Base-by-base conservation (phyloP, 2,329 filamentous ascomycete genomes). In the Colletotrichum tropicicola region DNA sequence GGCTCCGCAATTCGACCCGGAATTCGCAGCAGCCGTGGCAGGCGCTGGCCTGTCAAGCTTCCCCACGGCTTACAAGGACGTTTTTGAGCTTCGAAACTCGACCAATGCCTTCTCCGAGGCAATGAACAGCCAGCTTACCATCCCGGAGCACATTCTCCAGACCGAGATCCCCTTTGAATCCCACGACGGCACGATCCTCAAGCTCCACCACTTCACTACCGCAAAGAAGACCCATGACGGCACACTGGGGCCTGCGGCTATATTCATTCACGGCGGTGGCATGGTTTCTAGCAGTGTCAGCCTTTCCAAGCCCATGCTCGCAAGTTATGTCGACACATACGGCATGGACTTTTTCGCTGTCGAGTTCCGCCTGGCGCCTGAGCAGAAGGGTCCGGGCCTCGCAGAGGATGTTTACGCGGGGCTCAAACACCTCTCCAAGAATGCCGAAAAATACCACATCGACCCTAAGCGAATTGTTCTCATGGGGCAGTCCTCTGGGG, bases 351-450 rank as follows among this genome's bases (percentile, higher is more conserved):
- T 79, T 30, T 73, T 79, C 43, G 71, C 72, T 0, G 70, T 81
- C 23, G 77, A 81, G 15, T 83, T 82, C 68, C 75, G 80, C 2
- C 73, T 80, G 1, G 77, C 80, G 0, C 81, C 81, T 0, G 81
- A 83, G 64, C 59, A 79, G 30, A 72, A 69, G 0, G 75, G 75
- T 9, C 77, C 80, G 0, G 69, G 68, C 0, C 75, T 73, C 1
- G 65, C 77, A 0, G 74, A 78, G 37, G 80, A 83, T 57, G 72
- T 73, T 52, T 79, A 78, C 64, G 71, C 71, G 0, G 72, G 58
- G 0, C 55, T 78, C 0, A 21, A 65, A n/a, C 74, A 70, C 68
- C 23, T 77, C 1, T 59, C 65, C 0, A 56, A 68, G 4, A 68
- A 76, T 48, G 69, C 72, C 2, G 44, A 60, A 2, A 37, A 67